Conservation (phyloP, 768 basidiomycete species). For the Sporobolomyces pararoseus region DNA sequence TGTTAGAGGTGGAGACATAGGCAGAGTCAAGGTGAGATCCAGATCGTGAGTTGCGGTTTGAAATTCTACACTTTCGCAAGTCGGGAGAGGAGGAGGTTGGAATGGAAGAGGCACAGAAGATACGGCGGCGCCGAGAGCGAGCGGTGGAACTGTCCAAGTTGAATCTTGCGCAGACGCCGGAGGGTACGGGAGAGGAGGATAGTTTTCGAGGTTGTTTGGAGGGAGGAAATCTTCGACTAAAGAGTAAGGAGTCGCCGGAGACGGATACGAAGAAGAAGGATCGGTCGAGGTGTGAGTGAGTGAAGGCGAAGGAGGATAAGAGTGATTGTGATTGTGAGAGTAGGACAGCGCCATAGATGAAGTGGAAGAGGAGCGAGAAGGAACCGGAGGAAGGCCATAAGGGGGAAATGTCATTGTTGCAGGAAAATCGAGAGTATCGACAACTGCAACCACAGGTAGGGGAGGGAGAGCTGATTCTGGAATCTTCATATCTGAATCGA, state of each 20-base stretch:
- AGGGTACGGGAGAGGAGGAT: constrained; percentile 22
- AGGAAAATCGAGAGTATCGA: neutral
- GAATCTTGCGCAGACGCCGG: neutral
- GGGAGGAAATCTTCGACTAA: neutral
- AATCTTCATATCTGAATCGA: neutral
- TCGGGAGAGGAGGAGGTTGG: neutral
- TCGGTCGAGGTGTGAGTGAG: constrained; percentile 10
- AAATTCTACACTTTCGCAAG: constrained; percentile 3
- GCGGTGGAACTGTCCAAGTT: constrained; percentile 4
- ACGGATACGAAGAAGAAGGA: constrained; percentile 20
- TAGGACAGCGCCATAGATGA: neutral
- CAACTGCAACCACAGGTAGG: neutral
- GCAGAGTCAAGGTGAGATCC: constrained; percentile 20
- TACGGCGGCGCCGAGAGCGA: constrained; percentile 11
- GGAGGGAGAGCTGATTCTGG: constrained; percentile 6
- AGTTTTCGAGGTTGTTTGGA: neutral
- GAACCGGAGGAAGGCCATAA: neutral
- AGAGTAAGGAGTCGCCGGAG: constrained; percentile 8
- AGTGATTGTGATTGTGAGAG: neutral
- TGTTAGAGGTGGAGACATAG: constrained; percentile 1
- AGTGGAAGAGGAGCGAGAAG: constrained; percentile 4
- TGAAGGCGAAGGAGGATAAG: constrained; percentile 16
- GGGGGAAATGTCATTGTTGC: no score
- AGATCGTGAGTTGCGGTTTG: neutral
- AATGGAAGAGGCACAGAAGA: neutral